A percentile compares a stretch with the other conserved stretches of the same genome.
Conservation (phyloP, 208 protist species). For the Blechomonas ayalai region DNA sequence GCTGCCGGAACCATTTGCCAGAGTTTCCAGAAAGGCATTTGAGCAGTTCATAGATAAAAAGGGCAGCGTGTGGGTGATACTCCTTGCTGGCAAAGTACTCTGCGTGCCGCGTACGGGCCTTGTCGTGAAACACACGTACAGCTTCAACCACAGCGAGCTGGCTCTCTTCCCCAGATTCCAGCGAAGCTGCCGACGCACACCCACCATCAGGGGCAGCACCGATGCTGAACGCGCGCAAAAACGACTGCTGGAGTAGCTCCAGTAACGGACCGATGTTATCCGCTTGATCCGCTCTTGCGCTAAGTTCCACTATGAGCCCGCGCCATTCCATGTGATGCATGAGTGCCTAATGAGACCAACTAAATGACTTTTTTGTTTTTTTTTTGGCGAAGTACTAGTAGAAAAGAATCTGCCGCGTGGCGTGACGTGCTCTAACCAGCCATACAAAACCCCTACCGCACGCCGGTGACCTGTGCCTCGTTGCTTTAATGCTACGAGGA, state of each 20-base stretch:
- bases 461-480: too few relatives aligned
- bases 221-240: constrained; percentile 10
- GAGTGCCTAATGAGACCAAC: too few relatives aligned
- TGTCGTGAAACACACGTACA: constrained; percentile 49
- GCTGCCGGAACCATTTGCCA: constrained; percentile 62
- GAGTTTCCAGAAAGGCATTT: constrained; percentile 63
- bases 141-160: constrained; percentile 45
- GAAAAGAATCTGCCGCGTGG: too few relatives aligned
- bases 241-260: constrained; percentile 55
- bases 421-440: too few relatives aligned
- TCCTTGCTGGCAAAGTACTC: constrained; percentile 30
- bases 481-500: too few relatives aligned
- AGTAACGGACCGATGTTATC: constrained; percentile 30
- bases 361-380: too few relatives aligned
- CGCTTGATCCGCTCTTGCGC: constrained; percentile 32
- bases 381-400: too few relatives aligned
- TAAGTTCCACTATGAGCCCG: constrained; percentile 11
- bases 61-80: constrained; percentile 65
- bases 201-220: background rate
- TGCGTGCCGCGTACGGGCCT: constrained; percentile 15
- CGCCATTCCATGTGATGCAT: constrained; percentile 10
- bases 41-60: constrained; percentile 83
- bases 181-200: constrained; percentile 8
- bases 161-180: constrained; percentile 66
- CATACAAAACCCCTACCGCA: too few relatives aligned